Conservation (phyloP, 2,329 filamentous ascomycete species). For the Zymoseptoria tritici region DNA sequence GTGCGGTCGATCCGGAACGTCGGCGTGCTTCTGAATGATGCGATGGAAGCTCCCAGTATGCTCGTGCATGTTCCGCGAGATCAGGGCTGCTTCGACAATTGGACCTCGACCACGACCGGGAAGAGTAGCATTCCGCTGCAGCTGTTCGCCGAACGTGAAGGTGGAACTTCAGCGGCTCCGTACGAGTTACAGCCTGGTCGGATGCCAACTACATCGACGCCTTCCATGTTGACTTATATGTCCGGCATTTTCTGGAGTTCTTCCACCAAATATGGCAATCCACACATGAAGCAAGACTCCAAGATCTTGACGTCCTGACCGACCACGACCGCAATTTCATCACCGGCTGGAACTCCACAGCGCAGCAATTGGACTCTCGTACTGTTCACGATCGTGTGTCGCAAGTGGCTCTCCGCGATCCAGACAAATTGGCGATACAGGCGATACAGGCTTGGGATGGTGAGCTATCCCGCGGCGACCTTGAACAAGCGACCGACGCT, state of each 20-base stretch:
- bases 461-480: background rate
- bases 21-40: background rate
- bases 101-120: background rate
- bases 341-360: background rate
- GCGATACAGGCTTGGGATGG: background rate
- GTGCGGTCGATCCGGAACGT: background rate
- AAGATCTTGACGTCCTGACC: background rate
- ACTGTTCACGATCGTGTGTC: background rate
- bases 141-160: background rate
- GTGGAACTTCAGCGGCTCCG: background rate
- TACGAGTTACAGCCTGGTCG: background rate
- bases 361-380: background rate
- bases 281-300: background rate
- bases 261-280: background rate
- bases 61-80: background rate
- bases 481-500: background rate
- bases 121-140: background rate
- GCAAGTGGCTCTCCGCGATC: background rate
- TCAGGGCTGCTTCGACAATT: background rate
- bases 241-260: background rate
- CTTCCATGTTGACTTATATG: background rate
- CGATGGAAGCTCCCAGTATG: background rate
- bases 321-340: background rate
- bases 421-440: background rate
- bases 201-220: background rate